phyloP scores from a whole-genome alignment of 352 stramenopile species.

The Phytophthora pistaciae region DNA sequence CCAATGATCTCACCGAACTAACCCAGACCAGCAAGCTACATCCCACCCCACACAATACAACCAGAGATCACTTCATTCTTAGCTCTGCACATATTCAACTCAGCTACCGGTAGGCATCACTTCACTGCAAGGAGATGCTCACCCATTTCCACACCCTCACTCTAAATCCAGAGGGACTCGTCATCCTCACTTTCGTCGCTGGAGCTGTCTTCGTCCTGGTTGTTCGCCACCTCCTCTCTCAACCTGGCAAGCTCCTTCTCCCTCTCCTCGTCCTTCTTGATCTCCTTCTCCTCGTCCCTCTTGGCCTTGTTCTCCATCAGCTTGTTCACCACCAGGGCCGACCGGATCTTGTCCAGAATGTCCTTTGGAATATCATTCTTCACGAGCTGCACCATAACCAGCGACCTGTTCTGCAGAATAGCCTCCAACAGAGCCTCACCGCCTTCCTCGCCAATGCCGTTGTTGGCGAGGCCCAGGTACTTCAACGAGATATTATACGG shows the following conservation, averaged over 20 bases:
- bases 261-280: conserved; percentile 31
- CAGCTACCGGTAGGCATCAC: neutral
- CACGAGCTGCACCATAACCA: conserved; percentile 53
- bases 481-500: conserved; percentile 63
- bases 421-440: conserved; percentile 53
- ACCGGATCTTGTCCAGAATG: conserved; percentile 47
- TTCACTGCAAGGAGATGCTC: neutral
- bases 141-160: neutral
- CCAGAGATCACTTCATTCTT: conserved; percentile 24
- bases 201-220: conserved; percentile 36
- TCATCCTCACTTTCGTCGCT: conserved; percentile 41
- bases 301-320: conserved; percentile 50
- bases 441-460: conserved; percentile 51
- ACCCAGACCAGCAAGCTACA: neutral
- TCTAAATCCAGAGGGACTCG: conserved; percentile 55
- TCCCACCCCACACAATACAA: conserved; percentile 5
- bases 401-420: conserved; percentile 51
- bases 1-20: neutral
- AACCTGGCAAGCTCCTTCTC: conserved; percentile 30
- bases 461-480: conserved; percentile 58
- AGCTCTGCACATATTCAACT: conserved; percentile 15
- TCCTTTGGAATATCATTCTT: conserved; percentile 55
- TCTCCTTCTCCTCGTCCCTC: conserved; percentile 50
- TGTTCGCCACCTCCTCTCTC: conserved; percentile 21
- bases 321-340: conserved; percentile 58